Percentiles rank a stretch among this genome's conserved stretches.
Conservation (phyloP, 805 yeast species). For the Kodamaea kakaduensis region DNA sequence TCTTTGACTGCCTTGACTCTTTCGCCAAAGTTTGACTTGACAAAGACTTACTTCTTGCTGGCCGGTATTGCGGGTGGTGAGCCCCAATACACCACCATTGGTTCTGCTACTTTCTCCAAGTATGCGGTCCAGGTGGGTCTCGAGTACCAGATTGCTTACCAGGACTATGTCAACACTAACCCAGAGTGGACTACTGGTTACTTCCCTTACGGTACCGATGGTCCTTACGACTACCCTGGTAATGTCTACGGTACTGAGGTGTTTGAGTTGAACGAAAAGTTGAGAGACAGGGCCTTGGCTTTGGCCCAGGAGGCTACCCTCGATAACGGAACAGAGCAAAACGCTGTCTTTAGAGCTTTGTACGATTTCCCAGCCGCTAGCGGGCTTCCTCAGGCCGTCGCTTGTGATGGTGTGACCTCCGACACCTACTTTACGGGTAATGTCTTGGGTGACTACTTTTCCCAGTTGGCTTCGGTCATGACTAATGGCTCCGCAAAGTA, state of each 20-base stretch:
- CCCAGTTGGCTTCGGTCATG: conserved; percentile 43
- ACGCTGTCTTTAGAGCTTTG: conserved; percentile 43
- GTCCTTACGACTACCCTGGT: conserved; percentile 48
- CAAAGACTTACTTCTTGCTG: conserved; percentile 56
- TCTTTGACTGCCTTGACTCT: conserved; percentile 52
- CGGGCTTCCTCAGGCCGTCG: conserved; percentile 42
- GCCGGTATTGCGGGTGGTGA: conserved; percentile 68
- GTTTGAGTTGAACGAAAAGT: conserved; percentile 54
- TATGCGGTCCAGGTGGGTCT: conserved; percentile 60
- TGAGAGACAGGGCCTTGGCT: conserved; percentile 54
- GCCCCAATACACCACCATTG: conserved; percentile 53
- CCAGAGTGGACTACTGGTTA: conserved; percentile 59
- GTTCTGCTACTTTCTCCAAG: conserved; percentile 57
- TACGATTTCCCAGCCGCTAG: conserved; percentile 49
- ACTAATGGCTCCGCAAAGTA: conserved; percentile 58
- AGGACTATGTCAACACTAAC: conserved; percentile 24
- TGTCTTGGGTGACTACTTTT: conserved; percentile 47
- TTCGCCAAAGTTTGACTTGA: conserved; percentile 52
- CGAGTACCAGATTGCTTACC: conserved; percentile 54
- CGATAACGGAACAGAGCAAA: conserved; percentile 43
- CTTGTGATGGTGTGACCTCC: conserved; percentile 58
- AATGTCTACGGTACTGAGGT: conserved; percentile 62
- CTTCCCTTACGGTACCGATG: conserved; percentile 50
- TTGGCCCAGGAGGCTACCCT: conserved; percentile 46
- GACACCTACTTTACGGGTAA: conserved; percentile 60